phyloP scores from a whole-genome alignment of 768 basidiomycete genomes.

The Russula ochroleuca region DNA sequence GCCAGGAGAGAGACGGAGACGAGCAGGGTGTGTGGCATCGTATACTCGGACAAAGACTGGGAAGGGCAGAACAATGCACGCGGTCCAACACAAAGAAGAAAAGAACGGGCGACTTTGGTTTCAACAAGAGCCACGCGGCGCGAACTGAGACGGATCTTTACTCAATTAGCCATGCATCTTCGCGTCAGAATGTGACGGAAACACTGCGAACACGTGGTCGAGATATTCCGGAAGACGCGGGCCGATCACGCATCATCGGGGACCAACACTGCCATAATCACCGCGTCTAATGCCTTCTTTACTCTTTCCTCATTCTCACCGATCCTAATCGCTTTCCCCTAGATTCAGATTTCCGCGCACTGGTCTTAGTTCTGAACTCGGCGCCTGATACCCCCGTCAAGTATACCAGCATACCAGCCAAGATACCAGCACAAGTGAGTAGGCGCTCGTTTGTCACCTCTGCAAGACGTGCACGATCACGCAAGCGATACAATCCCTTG shows the following conservation, averaged over 20 bases:
- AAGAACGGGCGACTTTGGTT: too few species aligned
- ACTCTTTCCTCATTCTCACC: not conserved
- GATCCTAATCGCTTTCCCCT: not conserved
- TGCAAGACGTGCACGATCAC: not conserved
- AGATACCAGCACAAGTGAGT: too few species aligned
- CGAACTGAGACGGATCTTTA: not conserved
- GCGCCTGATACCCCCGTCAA: not conserved
- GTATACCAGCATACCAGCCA: too few species aligned
- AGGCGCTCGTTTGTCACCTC: not conserved
- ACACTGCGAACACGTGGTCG: not conserved
- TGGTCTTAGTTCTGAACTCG: not conserved
- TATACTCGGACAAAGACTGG: conserved; percentile 2
- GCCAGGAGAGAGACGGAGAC: conserved; percentile 40
- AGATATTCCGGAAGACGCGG: not conserved
- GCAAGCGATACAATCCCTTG: not conserved
- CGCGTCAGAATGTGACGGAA: too few species aligned
- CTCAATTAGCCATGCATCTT: conserved; percentile 1
- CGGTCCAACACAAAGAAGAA: not conserved
- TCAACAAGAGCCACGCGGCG: not conserved
- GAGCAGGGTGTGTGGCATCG: conserved; percentile 40
- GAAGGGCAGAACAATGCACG: not conserved
- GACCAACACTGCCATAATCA: not conserved
- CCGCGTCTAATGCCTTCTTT: not conserved
- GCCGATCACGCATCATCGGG: not conserved
- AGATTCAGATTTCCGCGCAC: not conserved